These are phyloP conservation scores for Chaetomiaceae sp. DNA, from an alignment of 2,329 filamentous ascomycete species.

Conservation along the genomic window DNA sequence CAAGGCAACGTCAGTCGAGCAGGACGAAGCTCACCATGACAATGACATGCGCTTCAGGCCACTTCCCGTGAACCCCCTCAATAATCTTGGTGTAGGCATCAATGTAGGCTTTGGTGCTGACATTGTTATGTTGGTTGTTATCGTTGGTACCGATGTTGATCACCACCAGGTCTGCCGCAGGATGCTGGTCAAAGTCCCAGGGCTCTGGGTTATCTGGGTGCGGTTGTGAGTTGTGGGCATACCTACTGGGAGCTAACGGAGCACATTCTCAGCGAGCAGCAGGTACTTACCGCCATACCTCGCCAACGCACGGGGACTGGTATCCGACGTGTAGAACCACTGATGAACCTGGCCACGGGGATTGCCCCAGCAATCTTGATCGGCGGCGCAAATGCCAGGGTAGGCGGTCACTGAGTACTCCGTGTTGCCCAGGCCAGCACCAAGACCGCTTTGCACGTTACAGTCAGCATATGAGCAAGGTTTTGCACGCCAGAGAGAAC, in stretches of 20 bases:
- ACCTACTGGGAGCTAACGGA: not conserved
- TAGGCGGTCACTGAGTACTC: slow-evolving; percentile 54
- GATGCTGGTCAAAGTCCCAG: slow-evolving; percentile 39
- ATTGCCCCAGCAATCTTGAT: slow-evolving; percentile 51
- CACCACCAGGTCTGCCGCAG: slow-evolving; percentile 39
- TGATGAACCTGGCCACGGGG: slow-evolving; percentile 46
- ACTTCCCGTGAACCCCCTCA: slow-evolving; percentile 41
- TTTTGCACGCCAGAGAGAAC: not conserved
- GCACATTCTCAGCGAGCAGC: not conserved
- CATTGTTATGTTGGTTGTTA: slow-evolving; percentile 37
- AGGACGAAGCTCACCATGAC: slow-evolving; percentile 32
- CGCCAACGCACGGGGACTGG: slow-evolving; percentile 38
- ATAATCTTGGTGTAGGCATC: slow-evolving; percentile 40
- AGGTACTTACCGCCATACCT: slow-evolving; percentile 37
- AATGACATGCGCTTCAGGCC: slow-evolving; percentile 40
- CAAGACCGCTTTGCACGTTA: slow-evolving; percentile 34
- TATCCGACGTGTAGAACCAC: slow-evolving; percentile 53
- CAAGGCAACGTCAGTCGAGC: not conserved
- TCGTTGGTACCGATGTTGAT: slow-evolving; percentile 45
- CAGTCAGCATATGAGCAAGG: not conserved
- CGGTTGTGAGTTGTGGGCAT: slow-evolving; percentile 5
- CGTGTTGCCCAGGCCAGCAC: slow-evolving; percentile 50
- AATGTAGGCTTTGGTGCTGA: slow-evolving; percentile 34
- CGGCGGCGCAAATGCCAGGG: slow-evolving; percentile 51
- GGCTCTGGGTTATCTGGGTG: slow-evolving; percentile 35